Conservation (phyloP, 1,139 yeast genomes). For the Pichia sp. region DNA sequence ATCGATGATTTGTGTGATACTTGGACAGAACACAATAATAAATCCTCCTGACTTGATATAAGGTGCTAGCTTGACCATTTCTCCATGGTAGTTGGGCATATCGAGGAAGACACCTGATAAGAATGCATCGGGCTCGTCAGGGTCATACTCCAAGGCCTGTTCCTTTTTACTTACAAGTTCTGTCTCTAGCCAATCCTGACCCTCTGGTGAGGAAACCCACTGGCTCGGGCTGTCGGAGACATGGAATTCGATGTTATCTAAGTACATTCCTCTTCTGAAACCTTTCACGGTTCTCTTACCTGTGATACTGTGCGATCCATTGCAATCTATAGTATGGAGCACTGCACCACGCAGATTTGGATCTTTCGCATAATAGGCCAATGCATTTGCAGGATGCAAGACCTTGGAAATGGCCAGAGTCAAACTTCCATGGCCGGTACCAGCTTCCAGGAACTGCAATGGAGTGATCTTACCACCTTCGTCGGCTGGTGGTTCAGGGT, state of each 20-base stretch:
- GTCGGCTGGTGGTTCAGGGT: conserved; percentile 30
- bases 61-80: conserved; percentile 33
- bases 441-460: conserved; percentile 44
- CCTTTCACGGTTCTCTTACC: conserved; percentile 37
- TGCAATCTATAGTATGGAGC: conserved; percentile 41
- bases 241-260: conserved; percentile 41
- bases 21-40: conserved; percentile 42
- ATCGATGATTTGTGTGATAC: conserved; percentile 42
- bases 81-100: conserved; percentile 38
- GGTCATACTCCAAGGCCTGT: conserved; percentile 5
- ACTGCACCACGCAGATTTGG: conserved; percentile 37
- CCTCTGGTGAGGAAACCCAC: conserved; percentile 34
- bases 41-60: conserved; percentile 39
- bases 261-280: conserved; percentile 40
- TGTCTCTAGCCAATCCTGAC: conserved; percentile 21
- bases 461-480: conserved; percentile 28
- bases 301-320: conserved; percentile 35
- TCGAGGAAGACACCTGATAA: conserved; percentile 43
- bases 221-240: conserved; percentile 37
- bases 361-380: conserved; percentile 19
- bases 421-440: conserved; percentile 50
- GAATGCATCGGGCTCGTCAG: conserved; percentile 29
- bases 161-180: conserved; percentile 8
- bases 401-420: conserved; percentile 40
- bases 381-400: conserved; percentile 42